phyloP scores from a whole-genome alignment of 2,329 filamentous ascomycete species.

The Akanthomyces dipterigenus region DNA sequence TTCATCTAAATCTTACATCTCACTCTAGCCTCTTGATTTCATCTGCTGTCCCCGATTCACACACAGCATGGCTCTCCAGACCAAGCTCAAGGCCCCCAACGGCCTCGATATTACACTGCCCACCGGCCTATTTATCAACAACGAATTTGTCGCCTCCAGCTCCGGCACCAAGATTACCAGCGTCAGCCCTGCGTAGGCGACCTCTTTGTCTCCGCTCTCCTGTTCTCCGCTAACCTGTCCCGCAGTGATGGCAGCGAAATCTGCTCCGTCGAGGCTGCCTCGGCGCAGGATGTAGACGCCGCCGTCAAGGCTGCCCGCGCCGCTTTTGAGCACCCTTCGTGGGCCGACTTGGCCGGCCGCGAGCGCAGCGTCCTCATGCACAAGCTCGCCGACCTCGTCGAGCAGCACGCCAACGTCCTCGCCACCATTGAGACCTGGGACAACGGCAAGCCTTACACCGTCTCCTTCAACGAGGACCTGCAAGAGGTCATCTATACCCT shows the following conservation, averaged over 20 bases:
- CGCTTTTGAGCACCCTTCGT: constrained; percentile 60
- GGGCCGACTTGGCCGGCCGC: constrained; percentile 60
- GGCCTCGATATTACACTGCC: constrained; percentile 61
- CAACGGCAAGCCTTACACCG: constrained; percentile 62
- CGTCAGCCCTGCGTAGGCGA: constrained; percentile 46
- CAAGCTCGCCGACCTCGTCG: constrained; percentile 64
- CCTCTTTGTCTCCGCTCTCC: background rate
- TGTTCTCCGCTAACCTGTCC: background rate
- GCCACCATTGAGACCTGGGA: constrained; percentile 69
- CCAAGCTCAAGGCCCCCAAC: constrained; percentile 41
- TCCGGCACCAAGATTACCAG: constrained; percentile 49
- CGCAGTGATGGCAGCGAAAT: constrained; percentile 26
- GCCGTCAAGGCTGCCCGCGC: constrained; percentile 46
- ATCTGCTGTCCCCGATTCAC: background rate
- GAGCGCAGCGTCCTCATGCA: constrained; percentile 64
- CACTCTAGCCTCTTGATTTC: background rate
- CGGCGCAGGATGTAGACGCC: constrained; percentile 24
- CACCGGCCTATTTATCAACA: constrained; percentile 70
- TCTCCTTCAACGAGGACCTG: constrained; percentile 61
- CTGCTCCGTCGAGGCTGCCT: constrained; percentile 25
- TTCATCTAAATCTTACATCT: background rate
- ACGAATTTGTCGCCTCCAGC: constrained; percentile 60
- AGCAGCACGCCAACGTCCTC: constrained; percentile 48
- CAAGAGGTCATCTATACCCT: constrained; percentile 38
- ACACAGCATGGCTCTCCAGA: constrained; percentile 13